These are phyloP conservation scores for Sclerotinia glacialis DNA, from an alignment of 2,329 filamentous ascomycete genomes.

Conservation along the genomic window DNA sequence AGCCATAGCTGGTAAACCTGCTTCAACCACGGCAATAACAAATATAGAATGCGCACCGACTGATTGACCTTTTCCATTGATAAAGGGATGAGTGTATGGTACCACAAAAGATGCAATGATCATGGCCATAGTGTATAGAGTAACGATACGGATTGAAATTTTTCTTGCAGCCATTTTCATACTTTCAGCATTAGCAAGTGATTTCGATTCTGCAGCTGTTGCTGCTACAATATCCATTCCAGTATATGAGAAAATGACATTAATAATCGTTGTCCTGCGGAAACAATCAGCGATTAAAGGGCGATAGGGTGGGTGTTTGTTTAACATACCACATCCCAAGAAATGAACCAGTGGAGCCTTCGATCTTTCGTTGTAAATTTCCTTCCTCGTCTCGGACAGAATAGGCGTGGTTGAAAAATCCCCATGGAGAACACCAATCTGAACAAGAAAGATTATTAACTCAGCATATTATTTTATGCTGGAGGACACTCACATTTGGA, in stretches of 20 bases:
- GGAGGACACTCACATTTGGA: slow-evolving; percentile 39
- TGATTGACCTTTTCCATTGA: slow-evolving; percentile 43
- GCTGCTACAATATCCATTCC: slow-evolving; percentile 43
- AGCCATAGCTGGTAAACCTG: slow-evolving; percentile 40
- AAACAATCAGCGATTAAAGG: neutral
- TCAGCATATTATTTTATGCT: neutral
- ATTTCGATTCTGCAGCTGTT: slow-evolving; percentile 42
- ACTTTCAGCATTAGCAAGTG: slow-evolving; percentile 41
- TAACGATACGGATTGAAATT: slow-evolving; percentile 42
- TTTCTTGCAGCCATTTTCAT: slow-evolving; percentile 46
- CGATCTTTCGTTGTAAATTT: slow-evolving; percentile 37
- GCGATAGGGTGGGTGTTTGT: neutral
- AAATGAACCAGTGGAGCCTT: slow-evolving; percentile 41
- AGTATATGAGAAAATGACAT: slow-evolving; percentile 36
- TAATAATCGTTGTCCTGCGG: slow-evolving; percentile 41
- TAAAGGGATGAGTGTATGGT: slow-evolving; percentile 42
- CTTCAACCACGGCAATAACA: slow-evolving; percentile 42
- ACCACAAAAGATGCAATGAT: slow-evolving; percentile 40
- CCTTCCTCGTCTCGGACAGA: slow-evolving; percentile 39
- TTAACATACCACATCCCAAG: slow-evolving; percentile 42
- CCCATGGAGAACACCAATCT: slow-evolving; percentile 42
- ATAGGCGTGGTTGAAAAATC: slow-evolving; percentile 42
- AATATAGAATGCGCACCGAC: slow-evolving; percentile 42
- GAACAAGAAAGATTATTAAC: neutral
- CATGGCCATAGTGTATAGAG: slow-evolving; percentile 35